Evolutionary conservation across 768 basidiomycete species (phyloP).

Genomic region (Hypholoma fasciculare): DNA sequence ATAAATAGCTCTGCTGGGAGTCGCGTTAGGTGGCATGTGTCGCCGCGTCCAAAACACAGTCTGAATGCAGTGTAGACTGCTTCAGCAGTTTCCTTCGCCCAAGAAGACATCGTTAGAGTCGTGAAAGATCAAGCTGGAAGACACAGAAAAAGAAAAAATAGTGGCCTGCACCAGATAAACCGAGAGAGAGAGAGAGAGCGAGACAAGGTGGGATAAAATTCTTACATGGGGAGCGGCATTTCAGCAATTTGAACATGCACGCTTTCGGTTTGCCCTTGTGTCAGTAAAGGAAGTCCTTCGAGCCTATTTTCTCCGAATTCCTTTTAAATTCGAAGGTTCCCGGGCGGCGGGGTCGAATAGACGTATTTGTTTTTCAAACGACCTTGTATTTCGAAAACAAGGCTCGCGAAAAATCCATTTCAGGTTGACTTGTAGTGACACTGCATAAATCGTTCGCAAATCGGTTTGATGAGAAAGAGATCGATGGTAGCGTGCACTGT

Average conservation of each 20-base stretch:
- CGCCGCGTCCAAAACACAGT: slow-evolving; percentile 5
- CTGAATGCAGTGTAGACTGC: slow-evolving; percentile 6
- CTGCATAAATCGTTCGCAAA: too few species aligned
- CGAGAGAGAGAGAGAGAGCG: background rate
- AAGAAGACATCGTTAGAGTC: background rate
- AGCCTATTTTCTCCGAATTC: background rate
- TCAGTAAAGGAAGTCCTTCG: background rate
- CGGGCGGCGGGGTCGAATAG: too few species aligned
- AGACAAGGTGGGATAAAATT: background rate
- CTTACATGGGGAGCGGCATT: background rate
- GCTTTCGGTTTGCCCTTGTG: background rate
- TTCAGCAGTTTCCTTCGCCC: background rate
- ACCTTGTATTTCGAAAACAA: slow-evolving; percentile 4
- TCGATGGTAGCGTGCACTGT: too few species aligned
- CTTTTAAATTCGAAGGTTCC: background rate
- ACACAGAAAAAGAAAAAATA: background rate
- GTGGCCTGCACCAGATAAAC: slow-evolving; percentile 14
- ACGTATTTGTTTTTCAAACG: background rate
- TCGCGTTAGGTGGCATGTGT: slow-evolving; percentile 20
- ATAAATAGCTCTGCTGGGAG: slow-evolving; percentile 41
- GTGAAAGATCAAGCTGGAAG: background rate
- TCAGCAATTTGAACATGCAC: background rate
- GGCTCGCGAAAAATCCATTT: background rate
- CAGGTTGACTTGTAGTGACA: too few species aligned
- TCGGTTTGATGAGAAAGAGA: too few species aligned